Base-by-base conservation (phyloP, 2,329 filamentous ascomycete species). In the Lasiodiplodia hormozganensis region DNA sequence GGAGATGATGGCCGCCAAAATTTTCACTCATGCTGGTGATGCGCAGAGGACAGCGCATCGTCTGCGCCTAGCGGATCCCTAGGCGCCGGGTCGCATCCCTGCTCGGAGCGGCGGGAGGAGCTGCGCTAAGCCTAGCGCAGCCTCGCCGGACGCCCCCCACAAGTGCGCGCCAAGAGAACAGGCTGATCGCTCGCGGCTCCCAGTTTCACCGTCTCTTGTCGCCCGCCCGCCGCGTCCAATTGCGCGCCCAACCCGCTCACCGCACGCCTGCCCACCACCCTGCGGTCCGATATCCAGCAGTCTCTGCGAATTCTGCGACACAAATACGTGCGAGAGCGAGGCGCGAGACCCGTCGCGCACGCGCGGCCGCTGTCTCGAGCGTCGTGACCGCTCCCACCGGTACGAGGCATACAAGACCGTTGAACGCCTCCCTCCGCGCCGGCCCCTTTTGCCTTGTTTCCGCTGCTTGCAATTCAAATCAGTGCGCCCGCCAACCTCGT, bases 1-100 rank as follows among this genome's bases (percentile, higher is more conserved):
- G 60, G 60, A 64, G 60, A 64, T 64, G 60, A 64, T 64, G 60
- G 60, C 43, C 60, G 60, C 60, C 60, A 64, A 52, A 64, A 64
- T 64, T 64, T 64, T 62, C 58, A 62, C 58, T 14, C 40, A 62
- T 62, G 58, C 58, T 62, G 58, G 58, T 62, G 58, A 62, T 62
- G 58, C 40, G 58, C 58, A 38, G 47, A 36, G 60, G 60, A 64
- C 60, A 64, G 60, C 60, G 43, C 60, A 64, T 64, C 60, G 60
- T n/a, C 60, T 64, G 60, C 60, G 4, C 47, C 47, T 31, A 52
- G 60, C 60, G 60, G 60, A 34, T 25, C 43, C 43, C 60, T 52
- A 43, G 11, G 25, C 18, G 21, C 57, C n/a, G 57, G 56, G 23
- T 47, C 38, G 25, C 40, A 7, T 14, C 60, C 43, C 60, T 52